Evolutionary conservation across 176 grass and related monocot species (phyloP), one percentile per base, ranked within the genome.

Genomic region (Bothriochloa decipiens): DNA sequence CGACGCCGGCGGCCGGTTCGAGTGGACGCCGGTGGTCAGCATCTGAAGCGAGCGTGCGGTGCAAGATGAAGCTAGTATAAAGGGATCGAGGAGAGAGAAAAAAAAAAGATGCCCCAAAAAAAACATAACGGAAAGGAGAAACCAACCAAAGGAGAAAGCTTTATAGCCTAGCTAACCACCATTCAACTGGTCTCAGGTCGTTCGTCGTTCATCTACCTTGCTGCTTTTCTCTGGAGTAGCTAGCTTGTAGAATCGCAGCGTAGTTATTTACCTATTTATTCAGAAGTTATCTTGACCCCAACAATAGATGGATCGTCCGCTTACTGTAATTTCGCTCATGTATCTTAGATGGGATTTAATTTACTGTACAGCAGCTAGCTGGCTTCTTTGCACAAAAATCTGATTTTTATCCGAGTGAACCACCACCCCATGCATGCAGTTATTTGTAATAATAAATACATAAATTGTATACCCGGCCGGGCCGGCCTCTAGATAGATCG

Each of bases 281-380:
- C 79, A 87, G 61, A 63, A 64, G 28, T 77, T 82, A 82, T 83
- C 63, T 77, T 63, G 29, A 83, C 52, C 60, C 47, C 26, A 33
- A 36, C 35, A 36, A 36, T 36, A 36, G 35, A 83, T 77, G 70
- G 75, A 71, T 82, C 8, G 73, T 78, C 76, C 84, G 61, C 74
- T 86, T 46, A 50, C 80, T 83, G 84, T 90, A 90, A 87, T 75
- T 87, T 75, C 18, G 55, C 68, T 76, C 70, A 13, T 89, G 90
- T 86, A 72, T 81, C 78, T 68, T 81, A 80, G 82, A 82, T 65
- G 82, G 74, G 74, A 80, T 87, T 90, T 87, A 82, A 88, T 91
- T 90, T 87, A 92, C 90, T 92, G 92, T 92, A 92, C 82, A 94
- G 82, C 84, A 83, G 82, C 87, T 64, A 72, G 78, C 72, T 68